A percentile compares a stretch with the other conserved stretches of the same genome.
These are phyloP conservation scores for Zanthoxylum bungeanum DNA, from an alignment of 345 rosid species.

Conservation along the genomic window DNA sequence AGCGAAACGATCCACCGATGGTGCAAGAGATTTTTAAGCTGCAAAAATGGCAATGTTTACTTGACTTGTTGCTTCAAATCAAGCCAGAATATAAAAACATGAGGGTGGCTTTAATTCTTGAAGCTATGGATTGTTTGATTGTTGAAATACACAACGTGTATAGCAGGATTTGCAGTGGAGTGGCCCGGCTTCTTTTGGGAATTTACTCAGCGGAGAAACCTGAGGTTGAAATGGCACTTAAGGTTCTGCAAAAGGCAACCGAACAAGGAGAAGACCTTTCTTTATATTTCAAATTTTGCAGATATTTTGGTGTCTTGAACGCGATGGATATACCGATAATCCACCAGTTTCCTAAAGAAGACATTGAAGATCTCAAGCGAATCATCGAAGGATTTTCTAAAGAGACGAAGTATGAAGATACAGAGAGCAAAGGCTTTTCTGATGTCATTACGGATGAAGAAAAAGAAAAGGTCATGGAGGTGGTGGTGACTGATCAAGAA, in stretches of 20 bases:
- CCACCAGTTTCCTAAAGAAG: slow-evolving; percentile 41
- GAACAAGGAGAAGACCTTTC: slow-evolving; percentile 44
- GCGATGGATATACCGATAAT: slow-evolving; percentile 47
- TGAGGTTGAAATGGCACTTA: slow-evolving; percentile 52
- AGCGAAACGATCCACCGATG: slow-evolving; percentile 26
- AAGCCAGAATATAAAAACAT: slow-evolving; percentile 49
- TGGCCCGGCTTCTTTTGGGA: slow-evolving; percentile 40
- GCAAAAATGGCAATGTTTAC: slow-evolving; percentile 47
- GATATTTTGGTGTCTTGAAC: slow-evolving; percentile 45
- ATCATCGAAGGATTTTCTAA: slow-evolving; percentile 20
- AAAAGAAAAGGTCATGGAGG: slow-evolving; percentile 9
- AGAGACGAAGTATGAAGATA: neutral
- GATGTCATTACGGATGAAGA: neutral
- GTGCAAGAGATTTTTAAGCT: slow-evolving; percentile 39
- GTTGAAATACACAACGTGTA: slow-evolving; percentile 59
- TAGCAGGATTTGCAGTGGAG: slow-evolving; percentile 52
- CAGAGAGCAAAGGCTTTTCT: slow-evolving; percentile 10
- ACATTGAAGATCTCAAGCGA: slow-evolving; percentile 43
- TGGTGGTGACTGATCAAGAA: slow-evolving; percentile 1
- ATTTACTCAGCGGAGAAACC: slow-evolving; percentile 33
- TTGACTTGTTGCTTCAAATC: slow-evolving; percentile 58
- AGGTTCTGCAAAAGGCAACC: slow-evolving; percentile 47
- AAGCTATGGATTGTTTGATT: slow-evolving; percentile 73
- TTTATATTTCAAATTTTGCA: slow-evolving; percentile 48
- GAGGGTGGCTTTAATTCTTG: slow-evolving; percentile 44